A percentile compares a stretch with the other conserved stretches of the same genome.
phyloP scores from a whole-genome alignment of 1,139 yeast genomes.

The Hansenula lynferdii region DNA sequence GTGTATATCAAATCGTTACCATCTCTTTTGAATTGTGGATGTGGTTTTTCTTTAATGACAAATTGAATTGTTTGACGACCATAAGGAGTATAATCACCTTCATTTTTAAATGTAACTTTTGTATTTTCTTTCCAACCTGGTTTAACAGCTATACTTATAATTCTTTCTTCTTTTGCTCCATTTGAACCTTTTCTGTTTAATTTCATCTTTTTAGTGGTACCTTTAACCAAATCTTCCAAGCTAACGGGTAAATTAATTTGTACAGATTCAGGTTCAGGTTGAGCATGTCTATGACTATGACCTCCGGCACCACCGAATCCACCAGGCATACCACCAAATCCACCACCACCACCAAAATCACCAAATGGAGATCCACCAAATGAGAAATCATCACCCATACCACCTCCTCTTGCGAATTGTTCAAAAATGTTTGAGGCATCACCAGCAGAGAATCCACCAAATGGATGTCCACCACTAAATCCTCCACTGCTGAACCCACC shows the following conservation, averaged over 20 bases:
- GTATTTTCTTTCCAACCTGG: constrained; percentile 99
- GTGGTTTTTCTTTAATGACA: constrained; percentile 81
- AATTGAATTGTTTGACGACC: constrained; percentile 93
- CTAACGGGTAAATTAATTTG: constrained; percentile 77
- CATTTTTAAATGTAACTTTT: constrained; percentile 80
- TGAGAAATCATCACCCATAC: constrained; percentile 41
- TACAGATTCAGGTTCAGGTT: constrained; percentile 68
- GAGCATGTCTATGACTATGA: too few relatives aligned
- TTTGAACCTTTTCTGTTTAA: constrained; percentile 70
- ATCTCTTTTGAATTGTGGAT: constrained; percentile 63
- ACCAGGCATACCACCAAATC: constrained; percentile 40
- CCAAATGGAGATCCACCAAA: constrained; percentile 23
- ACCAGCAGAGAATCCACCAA: constrained; percentile 55
- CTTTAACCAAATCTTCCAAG: constrained; percentile 78
- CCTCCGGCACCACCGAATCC: constrained; percentile 38
- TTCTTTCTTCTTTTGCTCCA: constrained; percentile 71
- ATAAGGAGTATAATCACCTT: constrained; percentile 88
- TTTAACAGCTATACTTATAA: constrained; percentile 71
- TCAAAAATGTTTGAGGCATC: constrained; percentile 86
- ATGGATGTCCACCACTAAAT: constrained; percentile 19
- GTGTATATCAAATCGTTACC: constrained; percentile 71
- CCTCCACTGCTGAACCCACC: constrained; percentile 33
- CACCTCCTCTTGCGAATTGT: constrained; percentile 66
- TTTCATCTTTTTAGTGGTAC: constrained; percentile 85
- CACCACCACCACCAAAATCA: constrained; percentile 23